A percentile compares a stretch with the other conserved stretches of the same genome.
phyloP scores from a whole-genome alignment of 148 eudicot genomes.

The Spergularia marina region DNA sequence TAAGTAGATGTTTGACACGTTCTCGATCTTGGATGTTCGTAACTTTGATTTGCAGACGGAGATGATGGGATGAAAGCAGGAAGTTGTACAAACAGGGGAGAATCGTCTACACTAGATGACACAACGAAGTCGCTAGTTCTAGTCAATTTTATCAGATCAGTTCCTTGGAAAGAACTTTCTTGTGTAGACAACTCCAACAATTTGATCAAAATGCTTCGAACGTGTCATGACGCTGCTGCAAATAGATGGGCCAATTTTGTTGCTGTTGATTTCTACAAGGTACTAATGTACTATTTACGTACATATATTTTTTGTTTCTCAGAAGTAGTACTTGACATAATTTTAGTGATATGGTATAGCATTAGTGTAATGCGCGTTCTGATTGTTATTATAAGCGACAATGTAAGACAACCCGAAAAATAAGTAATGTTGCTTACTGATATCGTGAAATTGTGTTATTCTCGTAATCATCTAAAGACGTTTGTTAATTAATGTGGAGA shows the following conservation, averaged over 20 bases:
- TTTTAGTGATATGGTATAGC: no score
- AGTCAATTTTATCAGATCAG: constrained; percentile 50
- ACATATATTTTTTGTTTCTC: no score
- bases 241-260: constrained; percentile 77
- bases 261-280: constrained; percentile 76
- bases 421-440: no score
- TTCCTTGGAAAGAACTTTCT: constrained; percentile 41
- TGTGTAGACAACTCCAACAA: constrained; percentile 53
- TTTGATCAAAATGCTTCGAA: constrained; percentile 46
- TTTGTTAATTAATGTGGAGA: no score
- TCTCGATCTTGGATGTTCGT: not conserved
- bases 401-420: no score
- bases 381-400: no score
- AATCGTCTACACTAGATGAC: constrained; percentile 51
- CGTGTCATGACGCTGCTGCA: constrained; percentile 56
- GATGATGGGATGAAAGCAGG: constrained; percentile 65
- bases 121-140: constrained; percentile 58
- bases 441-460: not conserved
- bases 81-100: constrained; percentile 52
- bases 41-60: constrained; percentile 42
- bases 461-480: not conserved
- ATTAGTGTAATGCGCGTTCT: no score
- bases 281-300: constrained; percentile 42
- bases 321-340: no score
- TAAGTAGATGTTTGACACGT: not conserved